Evolutionary conservation across 2,329 filamentous ascomycete species (phyloP), one percentile per base, ranked within the genome.

Genomic region (Samsoniella hepiali): DNA sequence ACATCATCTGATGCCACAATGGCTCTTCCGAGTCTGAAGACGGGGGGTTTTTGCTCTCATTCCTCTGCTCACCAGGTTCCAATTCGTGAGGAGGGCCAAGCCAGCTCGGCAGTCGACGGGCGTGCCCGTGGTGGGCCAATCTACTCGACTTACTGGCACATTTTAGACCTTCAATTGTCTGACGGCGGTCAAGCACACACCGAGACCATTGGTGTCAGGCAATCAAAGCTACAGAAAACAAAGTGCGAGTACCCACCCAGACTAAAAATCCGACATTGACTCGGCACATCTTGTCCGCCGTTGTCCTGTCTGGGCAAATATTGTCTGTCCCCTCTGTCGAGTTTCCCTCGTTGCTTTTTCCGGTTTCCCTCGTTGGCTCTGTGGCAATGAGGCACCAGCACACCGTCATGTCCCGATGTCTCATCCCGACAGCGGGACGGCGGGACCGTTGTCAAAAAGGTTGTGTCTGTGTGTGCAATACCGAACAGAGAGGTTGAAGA

Each of bases 1-100:
- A 32, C 44, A 59, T 59, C 57, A 59, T 38, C 45, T 59, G 44
- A 59, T 40, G 54, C 32, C 38, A 22, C 34, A 22, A 36, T 36
- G 31, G 32, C 11, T 11, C 47, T 27, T 50, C 36, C 22, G 31
- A 45, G 32, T 36, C 32, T 27, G n/a, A 13, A 40, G 38, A 15
- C 38, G 4, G 38, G 9, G 22, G 22, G 22, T 22, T 22, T 22
- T n/a, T 49, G 29, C 32, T n/a, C 9, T 38, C 22, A 32, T 51
- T 38, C 34, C 54, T 44, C 27, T 31, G 29, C 55, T 58, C 40
- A 45, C 11, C 40, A 29, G 29, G 11, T 29, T 34, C 10, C 36
- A 3, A 32, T 11, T 31, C 13, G 1, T 9, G 22, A 53, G 17
- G 13, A 11, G 13, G 22, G 22, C 7, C 15, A 44, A n/a, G 2